These are phyloP conservation scores for Polytrichum formosum DNA, from an alignment of 225 moss, liverwort and hornwort species.

Conservation along the genomic window DNA sequence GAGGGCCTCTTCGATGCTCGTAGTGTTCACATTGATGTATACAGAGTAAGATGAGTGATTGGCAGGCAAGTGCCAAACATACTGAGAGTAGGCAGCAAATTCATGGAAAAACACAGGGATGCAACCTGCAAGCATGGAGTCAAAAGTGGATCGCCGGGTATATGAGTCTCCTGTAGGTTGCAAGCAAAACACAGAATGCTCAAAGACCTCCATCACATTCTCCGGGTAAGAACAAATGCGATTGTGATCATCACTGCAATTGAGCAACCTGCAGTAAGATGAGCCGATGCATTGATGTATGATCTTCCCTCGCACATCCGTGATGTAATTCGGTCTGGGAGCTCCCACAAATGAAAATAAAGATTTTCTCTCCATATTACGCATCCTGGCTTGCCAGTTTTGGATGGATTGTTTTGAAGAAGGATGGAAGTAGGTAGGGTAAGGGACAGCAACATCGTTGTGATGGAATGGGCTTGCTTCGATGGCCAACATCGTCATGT, in stretches of 20 bases:
- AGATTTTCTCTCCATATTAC: conserved; percentile 20
- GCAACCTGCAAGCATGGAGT: conserved; percentile 86
- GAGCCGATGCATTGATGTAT: conserved; percentile 62
- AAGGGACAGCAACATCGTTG: conserved; percentile 72
- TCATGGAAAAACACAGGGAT: conserved; percentile 86
- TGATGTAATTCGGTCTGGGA: conserved; percentile 39
- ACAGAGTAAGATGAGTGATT: conserved; percentile 62
- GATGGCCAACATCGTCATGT: conserved; percentile 74
- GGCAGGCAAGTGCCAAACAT: conserved; percentile 72
- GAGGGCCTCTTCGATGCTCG: conserved; percentile 48
- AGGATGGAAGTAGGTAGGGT: conserved; percentile 90
- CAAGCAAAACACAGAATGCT: conserved; percentile 74
- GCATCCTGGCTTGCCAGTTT: conserved; percentile 56
- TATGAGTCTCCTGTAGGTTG: conserved; percentile 87
- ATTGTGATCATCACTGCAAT: conserved; percentile 38
- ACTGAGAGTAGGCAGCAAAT: conserved; percentile 73
- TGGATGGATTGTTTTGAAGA: conserved; percentile 38
- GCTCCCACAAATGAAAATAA: conserved; percentile 87
- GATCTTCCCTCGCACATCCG: conserved; percentile 58
- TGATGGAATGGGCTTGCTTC: conserved; percentile 69
- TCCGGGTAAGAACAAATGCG: conserved; percentile 30
- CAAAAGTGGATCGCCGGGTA: conserved; percentile 78
- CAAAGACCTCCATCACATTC: conserved; percentile 72
- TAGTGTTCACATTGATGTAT: conserved; percentile 42
- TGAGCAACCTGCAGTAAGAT: conserved; percentile 39